These are phyloP conservation scores for Penicillium concentricum DNA, from an alignment of 2,329 filamentous ascomycete genomes.

Conservation along the genomic window DNA sequence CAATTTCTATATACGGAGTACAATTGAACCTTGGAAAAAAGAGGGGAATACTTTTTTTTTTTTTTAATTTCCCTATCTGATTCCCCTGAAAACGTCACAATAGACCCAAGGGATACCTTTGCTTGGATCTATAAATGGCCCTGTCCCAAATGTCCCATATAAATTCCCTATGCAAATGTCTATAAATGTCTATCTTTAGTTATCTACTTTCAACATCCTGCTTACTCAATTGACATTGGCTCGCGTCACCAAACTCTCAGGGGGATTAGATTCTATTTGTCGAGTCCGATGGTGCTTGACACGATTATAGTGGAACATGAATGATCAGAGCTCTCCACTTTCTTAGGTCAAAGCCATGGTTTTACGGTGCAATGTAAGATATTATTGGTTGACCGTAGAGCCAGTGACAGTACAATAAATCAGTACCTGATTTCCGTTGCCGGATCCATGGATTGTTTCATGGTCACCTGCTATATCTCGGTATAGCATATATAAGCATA, in stretches of 20 bases:
- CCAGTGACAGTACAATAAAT: not conserved
- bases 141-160: not conserved
- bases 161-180: too few species aligned
- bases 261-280: slow-evolving; percentile 5
- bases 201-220: too few species aligned
- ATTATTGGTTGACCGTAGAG: slow-evolving; percentile 21
- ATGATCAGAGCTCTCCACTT: slow-evolving; percentile 25
- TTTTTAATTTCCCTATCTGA: slow-evolving; percentile 1
- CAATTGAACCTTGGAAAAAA: too few species aligned
- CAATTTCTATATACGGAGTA: not conserved
- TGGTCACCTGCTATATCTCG: not conserved
- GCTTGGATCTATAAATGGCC: slow-evolving; percentile 3
- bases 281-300: not conserved
- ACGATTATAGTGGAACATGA: slow-evolving; percentile 14
- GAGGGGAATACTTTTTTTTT: not conserved
- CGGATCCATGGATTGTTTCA: slow-evolving; percentile 3
- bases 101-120: slow-evolving; percentile 6
- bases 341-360: slow-evolving; percentile 24
- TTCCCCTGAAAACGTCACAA: slow-evolving; percentile 10
- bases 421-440: slow-evolving; percentile 4
- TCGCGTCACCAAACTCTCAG: not conserved
- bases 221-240: not conserved
- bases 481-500: too few species aligned
- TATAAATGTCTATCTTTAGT: not conserved
- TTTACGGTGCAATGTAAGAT: slow-evolving; percentile 18